phyloP scores from a whole-genome alignment of 2,329 filamentous ascomycete genomes.

The Xenoacremonium recifei region DNA sequence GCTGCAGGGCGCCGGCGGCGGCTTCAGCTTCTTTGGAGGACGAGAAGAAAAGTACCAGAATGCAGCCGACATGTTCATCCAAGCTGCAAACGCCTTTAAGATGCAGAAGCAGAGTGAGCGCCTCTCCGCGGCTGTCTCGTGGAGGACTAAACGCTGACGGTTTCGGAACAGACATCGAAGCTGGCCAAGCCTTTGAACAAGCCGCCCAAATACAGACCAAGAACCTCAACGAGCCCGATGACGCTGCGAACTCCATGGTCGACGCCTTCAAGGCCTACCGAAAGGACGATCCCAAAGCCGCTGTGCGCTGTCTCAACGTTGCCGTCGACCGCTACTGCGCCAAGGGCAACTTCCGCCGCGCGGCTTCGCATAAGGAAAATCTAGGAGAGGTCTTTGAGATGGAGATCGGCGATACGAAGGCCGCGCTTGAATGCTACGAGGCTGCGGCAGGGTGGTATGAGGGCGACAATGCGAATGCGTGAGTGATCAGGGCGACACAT shows the following conservation, averaged over 20 bases:
- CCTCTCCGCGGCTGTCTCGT: constrained; percentile 2
- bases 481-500: constrained; percentile 33
- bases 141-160: background rate
- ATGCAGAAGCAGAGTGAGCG: constrained; percentile 77
- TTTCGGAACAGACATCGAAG: constrained; percentile 70
- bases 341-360: constrained; percentile 87
- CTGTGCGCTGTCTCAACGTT: constrained; percentile 73
- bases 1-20: constrained; percentile 68
- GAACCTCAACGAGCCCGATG: constrained; percentile 86
- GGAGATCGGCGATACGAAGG: constrained; percentile 74
- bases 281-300: constrained; percentile 79
- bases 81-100: constrained; percentile 89
- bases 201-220: constrained; percentile 78
- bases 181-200: constrained; percentile 81
- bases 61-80: constrained; percentile 81
- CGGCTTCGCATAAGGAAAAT: constrained; percentile 87
- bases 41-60: constrained; percentile 85
- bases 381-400: constrained; percentile 83
- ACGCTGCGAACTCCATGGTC: constrained; percentile 82
- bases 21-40: constrained; percentile 88
- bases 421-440: constrained; percentile 80
- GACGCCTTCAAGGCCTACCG: constrained; percentile 96
- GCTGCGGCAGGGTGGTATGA: constrained; percentile 88
- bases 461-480: constrained; percentile 80
- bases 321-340: constrained; percentile 84